Base-by-base conservation (phyloP, 768 basidiomycete genomes). In the Leccinum aurantiacum region DNA sequence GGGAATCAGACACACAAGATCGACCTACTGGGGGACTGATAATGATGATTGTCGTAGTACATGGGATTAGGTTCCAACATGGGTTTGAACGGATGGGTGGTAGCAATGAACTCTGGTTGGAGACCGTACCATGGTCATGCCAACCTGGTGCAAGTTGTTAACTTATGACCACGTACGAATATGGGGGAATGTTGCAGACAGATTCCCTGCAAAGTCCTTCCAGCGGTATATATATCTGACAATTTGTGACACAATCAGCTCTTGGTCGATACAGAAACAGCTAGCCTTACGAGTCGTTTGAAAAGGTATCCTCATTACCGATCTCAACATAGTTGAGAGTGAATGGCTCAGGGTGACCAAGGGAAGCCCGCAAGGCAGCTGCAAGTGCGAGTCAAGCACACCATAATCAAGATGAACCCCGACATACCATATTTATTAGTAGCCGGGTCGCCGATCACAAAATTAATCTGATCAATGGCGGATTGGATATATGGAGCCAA, bases 391-490 rank as follows among this genome's bases (percentile, higher is more conserved):
- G 8, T 68, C 10, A 56, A 47, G 35, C 13, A 13, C 14, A 33
- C 7, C 15, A 14, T 25, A 9, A 25, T 13, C 9, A 11, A 38
- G n/a, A 47, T 10, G 13, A 8, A 76, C 77, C 31, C 44, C 5
- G 19, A 55, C 52, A 24, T 6, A 65, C 68, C 68, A 41, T 56
- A 67, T 55, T 74, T 71, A 58, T 79, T 84, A 46, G 75, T 79
- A 9, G 72, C 61, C 11, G 80, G 73, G 59, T 84, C 78, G 3
- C 85, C 86, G n/a, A 87, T 78, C 15, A 80, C 84, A 61, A 86
- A 88, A 65, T 85, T 83, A 60, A 86, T 84, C 80, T 87, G 84
- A 61, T 84, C 80, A 37, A 79, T 78, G 1, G 84, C 84, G 63
- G 80, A 76, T 66, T 85, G 80, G 44, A 87, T 81, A 64, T 79